Base-by-base conservation (phyloP, 176 grass and related monocot species). In the Puya raimondii region DNA sequence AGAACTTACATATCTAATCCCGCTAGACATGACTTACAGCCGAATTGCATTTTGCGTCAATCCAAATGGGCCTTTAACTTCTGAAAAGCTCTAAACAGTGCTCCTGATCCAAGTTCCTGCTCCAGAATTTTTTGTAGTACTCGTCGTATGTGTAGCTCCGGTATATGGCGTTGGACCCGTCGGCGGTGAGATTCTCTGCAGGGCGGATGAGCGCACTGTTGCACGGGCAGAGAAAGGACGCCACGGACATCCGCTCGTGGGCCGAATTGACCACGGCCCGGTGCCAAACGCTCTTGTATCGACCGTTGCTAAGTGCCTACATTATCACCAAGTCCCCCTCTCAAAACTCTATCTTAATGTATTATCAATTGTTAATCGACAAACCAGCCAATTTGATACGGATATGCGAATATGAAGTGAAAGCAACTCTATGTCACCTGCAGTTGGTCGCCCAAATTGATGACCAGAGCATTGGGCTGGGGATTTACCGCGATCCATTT, bases 41-140 rank as follows among this genome's bases (percentile, higher is more conserved):
- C 4, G 33, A 42, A 42, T 42, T 42, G 4, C 33, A 42, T 7
- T 7, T 42, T 42, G 33, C 33, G 6, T 42, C 33, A 42, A 42
- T 42, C 33, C 33, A 42, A 42, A 42, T 7, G 4, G 7, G 4
- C 33, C 4, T 4, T 18, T 6, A 48, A 7, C 26, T 80, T n/a
- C 75, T 90, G 71, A 96, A 96, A 27, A 90, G 81, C 70, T 90
- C 91, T 11, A 96, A 67, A 70, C 91, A 96, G 52, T 85, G 87
- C 50, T 90, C 91, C 23, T 90, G 76, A 72, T 95, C 91, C 50
- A 95, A 72, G 74, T 80, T 90, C 54, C 86, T 90, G 72, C 84
- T 95, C 91, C 91, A 96, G 68, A 96, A 96, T 50, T 80, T 90
- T 25, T 83, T 85, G 81, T 96, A 96, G 73, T 96, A 96, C 67